These are phyloP conservation scores for Wickerhamomyces ciferrii DNA, from an alignment of 805 yeast genomes.

Conservation along the genomic window DNA sequence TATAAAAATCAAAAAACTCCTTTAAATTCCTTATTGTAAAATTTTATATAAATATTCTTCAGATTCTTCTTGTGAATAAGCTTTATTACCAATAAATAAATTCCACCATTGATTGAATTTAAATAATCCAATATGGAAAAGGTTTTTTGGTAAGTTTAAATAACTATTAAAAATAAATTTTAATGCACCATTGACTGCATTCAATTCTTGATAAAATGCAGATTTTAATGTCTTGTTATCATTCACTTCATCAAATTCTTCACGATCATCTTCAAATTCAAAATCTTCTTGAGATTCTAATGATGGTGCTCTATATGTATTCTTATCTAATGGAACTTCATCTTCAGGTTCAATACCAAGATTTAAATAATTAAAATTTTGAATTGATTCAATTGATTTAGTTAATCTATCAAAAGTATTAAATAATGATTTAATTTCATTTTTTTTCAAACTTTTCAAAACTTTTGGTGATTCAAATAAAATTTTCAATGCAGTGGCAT, in stretches of 20 bases:
- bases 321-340: slow-evolving; percentile 1
- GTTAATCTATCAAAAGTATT: slow-evolving; percentile 92
- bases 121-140: slow-evolving; percentile 45
- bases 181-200: slow-evolving; percentile 53
- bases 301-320: slow-evolving; percentile 3
- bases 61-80: slow-evolving; percentile 11
- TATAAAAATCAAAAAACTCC: too few relatives aligned
- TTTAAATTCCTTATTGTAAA: neutral
- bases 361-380: slow-evolving; percentile 60
- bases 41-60: slow-evolving; percentile 17
- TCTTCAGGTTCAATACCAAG: slow-evolving; percentile 10
- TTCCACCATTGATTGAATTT: slow-evolving; percentile 64
- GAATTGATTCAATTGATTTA: slow-evolving; percentile 72
- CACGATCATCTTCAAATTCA: neutral
- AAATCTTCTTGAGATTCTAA: slow-evolving; percentile 1
- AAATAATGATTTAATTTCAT: slow-evolving; percentile 84
- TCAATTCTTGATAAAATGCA: slow-evolving; percentile 46
- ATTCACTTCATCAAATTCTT: slow-evolving; percentile 1
- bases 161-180: slow-evolving; percentile 64
- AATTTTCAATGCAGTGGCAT: slow-evolving; percentile 92
- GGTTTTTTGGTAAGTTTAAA: slow-evolving; percentile 57
- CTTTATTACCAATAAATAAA: slow-evolving; percentile 57
- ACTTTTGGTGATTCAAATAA: slow-evolving; percentile 64
- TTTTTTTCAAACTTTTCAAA: slow-evolving; percentile 58
- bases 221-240: slow-evolving; percentile 20